A percentile compares a stretch with the other conserved stretches of the same genome.
Evolutionary conservation across 2,329 filamentous ascomycete genomes (phyloP).

Genomic region (Nectriaceae sp.): DNA sequence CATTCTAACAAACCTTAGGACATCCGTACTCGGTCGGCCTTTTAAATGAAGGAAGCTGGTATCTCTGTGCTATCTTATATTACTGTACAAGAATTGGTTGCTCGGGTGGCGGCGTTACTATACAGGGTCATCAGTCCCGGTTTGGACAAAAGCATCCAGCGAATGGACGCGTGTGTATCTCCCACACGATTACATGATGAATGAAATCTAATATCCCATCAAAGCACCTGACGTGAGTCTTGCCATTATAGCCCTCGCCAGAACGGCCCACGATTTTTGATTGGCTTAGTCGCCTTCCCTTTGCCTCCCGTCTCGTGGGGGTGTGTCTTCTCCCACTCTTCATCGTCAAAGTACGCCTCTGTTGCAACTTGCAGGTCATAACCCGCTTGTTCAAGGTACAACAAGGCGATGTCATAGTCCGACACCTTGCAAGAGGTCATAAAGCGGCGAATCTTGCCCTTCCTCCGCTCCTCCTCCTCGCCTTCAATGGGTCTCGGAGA

Average conservation of each 20-base stretch:
- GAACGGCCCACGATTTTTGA: slow-evolving; percentile 33
- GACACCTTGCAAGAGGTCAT: slow-evolving; percentile 78
- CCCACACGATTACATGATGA: slow-evolving; percentile 27
- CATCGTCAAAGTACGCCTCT: slow-evolving; percentile 67
- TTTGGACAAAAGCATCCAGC: slow-evolving; percentile 29
- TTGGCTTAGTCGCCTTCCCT: slow-evolving; percentile 30
- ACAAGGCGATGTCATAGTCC: slow-evolving; percentile 73
- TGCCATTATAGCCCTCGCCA: slow-evolving; percentile 32
- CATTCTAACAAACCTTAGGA: slow-evolving; percentile 39
- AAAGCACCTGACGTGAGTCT: slow-evolving; percentile 6
- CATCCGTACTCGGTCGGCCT: slow-evolving; percentile 60
- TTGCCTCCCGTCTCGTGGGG: slow-evolving; percentile 39
- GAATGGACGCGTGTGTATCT: slow-evolving; percentile 24
- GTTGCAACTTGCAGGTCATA: slow-evolving; percentile 69
- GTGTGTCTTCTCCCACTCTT: slow-evolving; percentile 73
- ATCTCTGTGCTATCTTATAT: slow-evolving; percentile 25
- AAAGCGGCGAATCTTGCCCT: slow-evolving; percentile 71
- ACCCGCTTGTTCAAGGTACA: slow-evolving; percentile 71
- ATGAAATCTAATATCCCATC: slow-evolving; percentile 31
- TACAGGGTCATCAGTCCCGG: slow-evolving; percentile 26
- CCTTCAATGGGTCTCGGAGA: slow-evolving; percentile 72
- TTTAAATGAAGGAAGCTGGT: slow-evolving; percentile 40
- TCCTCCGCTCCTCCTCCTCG: slow-evolving; percentile 72
- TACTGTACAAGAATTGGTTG: slow-evolving; percentile 31
- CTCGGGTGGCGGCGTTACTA: slow-evolving; percentile 33